Evolutionary conservation across 805 yeast species (phyloP), one percentile per base, ranked within the genome.

Genomic region (Monosporozyma servazzii): DNA sequence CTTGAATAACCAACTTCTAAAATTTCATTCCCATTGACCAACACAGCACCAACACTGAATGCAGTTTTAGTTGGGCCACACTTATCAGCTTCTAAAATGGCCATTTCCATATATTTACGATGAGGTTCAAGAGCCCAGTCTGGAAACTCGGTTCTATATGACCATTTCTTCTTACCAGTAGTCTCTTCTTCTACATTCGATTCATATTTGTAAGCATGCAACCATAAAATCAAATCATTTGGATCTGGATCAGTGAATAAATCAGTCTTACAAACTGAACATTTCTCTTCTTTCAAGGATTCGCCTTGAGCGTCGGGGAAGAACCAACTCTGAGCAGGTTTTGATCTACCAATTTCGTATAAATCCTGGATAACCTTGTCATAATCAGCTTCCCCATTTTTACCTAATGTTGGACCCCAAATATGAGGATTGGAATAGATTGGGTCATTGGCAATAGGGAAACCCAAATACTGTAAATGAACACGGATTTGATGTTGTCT

Each of bases 401-500:
- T 78, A 3, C 97, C 97, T 44, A 91, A 66, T 0, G 65, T 60
- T 0, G 74, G 67, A 0, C 97, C 97, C 96, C 97, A 93, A 0
- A 87, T 82, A n/a, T 68, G 65, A 17, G 76, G 78, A 58, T 86
- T 87, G 1, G 96, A 84, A 63, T 88, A 91, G 1, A 89, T 75
- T 0, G 96, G 96, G 65, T 91, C 99, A 63, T 91, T 90, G 3
- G 86, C 88, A 45, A 91, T 91, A 0, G 98, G 96, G 63, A 74
- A 77, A 0, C 97, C 97, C 17, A 93, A 59, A 56, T 75, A 84
- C 67, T 90, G 96, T 51, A 93, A 69, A 70, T 91, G 99, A 0
- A 91, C 95, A 53, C 99, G 73, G 48, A 91, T 89, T 65, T 91
- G 99, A 66, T 91, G 99, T 0, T 97, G 88, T 61, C 99, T 75